Conservation (phyloP, 1,284 basidiomycete genomes). For the Tremellales sp. region DNA sequence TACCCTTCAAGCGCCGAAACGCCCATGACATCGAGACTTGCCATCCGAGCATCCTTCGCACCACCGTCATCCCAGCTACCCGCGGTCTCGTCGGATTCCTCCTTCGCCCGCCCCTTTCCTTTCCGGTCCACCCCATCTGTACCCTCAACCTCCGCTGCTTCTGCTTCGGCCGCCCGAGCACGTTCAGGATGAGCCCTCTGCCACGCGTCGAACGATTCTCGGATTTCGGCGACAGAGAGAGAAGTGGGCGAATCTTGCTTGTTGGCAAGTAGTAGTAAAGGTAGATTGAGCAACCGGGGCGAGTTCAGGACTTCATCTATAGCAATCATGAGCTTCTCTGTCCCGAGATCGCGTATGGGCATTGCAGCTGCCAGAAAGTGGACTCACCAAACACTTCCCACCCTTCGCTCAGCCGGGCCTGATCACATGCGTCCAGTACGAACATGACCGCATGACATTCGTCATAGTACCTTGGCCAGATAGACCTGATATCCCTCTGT, state of each 20-base stretch:
- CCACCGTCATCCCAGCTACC: conserved; percentile 51
- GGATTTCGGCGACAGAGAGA: conserved; percentile 79
- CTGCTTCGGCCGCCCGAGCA: conserved; percentile 8
- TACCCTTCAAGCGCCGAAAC: conserved; percentile 84
- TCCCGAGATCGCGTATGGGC: too few species aligned
- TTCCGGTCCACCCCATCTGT: conserved; percentile 1
- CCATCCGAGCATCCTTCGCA: conserved; percentile 56
- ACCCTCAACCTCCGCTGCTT: conserved; percentile 1
- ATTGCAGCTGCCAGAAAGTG: neutral
- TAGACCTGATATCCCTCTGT: conserved; percentile 81
- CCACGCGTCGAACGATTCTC: conserved; percentile 86
- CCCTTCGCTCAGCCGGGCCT: conserved; percentile 76
- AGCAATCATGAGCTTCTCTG: conserved; percentile 3
- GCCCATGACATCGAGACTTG: conserved; percentile 85
- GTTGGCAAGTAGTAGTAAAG: conserved; percentile 82
- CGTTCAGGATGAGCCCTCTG: conserved; percentile 24
- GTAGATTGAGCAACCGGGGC: conserved; percentile 79
- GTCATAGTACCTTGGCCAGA: conserved; percentile 90
- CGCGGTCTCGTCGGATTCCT: conserved; percentile 6
- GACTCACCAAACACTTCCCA: conserved; percentile 89
- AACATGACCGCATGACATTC: conserved; percentile 92
- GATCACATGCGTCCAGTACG: conserved; percentile 83
- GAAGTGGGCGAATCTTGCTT: conserved; percentile 80
- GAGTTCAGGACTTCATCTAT: conserved; percentile 79
- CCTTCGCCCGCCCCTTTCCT: conserved; percentile 14